A percentile compares a stretch with the other conserved stretches of the same genome.
Conservation (phyloP, 2,329 filamentous ascomycete species). For the Aspergillus sp. region DNA sequence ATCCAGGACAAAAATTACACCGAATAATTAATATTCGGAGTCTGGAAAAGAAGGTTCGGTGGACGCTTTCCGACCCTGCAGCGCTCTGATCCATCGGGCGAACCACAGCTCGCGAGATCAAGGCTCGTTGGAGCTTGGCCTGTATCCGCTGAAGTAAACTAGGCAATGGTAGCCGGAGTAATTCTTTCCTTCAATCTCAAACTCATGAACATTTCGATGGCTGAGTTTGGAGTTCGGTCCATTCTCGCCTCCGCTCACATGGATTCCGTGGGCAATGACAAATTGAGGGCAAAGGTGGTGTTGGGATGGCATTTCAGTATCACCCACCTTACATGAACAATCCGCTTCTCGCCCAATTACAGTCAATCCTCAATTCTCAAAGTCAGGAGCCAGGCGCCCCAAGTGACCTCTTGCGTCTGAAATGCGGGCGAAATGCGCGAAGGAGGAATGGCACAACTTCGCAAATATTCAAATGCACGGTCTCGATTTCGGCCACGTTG, state of each 20-base stretch:
- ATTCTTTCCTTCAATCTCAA: not conserved
- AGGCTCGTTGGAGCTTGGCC: not conserved
- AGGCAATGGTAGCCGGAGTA: not conserved
- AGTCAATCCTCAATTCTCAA: not conserved
- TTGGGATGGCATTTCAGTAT: conserved; percentile 3
- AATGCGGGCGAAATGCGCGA: conserved; percentile 5
- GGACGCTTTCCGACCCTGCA: conserved; percentile 7
- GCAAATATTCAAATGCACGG: conserved; percentile 14
- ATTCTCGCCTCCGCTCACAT: not conserved
- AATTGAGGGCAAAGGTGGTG: not conserved
- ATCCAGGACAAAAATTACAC: not conserved
- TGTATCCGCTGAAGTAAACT: not conserved
- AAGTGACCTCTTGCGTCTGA: conserved; percentile 14
- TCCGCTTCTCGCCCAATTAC: conserved; percentile 1
- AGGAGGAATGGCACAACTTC: not conserved
- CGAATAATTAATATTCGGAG: not conserved
- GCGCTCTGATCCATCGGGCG: conserved; percentile 3
- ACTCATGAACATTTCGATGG: not conserved
- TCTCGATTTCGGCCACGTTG: conserved; percentile 24
- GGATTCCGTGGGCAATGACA: conserved; percentile 2
- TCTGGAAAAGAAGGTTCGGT: not conserved
- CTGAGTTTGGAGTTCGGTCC: not conserved
- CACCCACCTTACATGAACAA: conserved; percentile 15
- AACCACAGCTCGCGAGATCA: conserved; percentile 9
- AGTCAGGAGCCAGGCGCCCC: conserved; percentile 4